Evolutionary conservation across 495 filamentous ascomycete genomes (phyloP).

Genomic region (Copromyces sp.): DNA sequence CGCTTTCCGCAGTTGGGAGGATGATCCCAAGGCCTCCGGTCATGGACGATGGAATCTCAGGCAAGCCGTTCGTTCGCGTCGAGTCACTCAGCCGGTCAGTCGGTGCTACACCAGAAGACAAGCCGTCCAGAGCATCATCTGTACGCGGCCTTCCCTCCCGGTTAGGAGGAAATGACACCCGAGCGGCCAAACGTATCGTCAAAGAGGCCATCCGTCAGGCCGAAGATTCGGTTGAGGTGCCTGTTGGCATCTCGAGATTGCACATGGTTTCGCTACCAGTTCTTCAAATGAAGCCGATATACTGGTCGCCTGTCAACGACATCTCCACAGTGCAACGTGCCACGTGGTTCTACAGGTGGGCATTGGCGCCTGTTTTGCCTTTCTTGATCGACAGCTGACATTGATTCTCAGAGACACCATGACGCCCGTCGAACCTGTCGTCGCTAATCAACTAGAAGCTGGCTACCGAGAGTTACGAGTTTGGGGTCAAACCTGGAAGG

Average conservation of each 20-base stretch:
- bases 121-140: not conserved
- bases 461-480: constrained; percentile 80
- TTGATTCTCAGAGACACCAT: constrained; percentile 58
- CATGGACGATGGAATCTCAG: constrained; percentile 35
- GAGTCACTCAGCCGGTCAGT: constrained; percentile 11
- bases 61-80: constrained; percentile 36
- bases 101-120: constrained; percentile 14
- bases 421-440: constrained; percentile 75
- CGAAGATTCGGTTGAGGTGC: constrained; percentile 40
- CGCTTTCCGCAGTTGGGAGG: not conserved
- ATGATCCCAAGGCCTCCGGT: constrained; percentile 20
- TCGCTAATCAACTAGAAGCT: constrained; percentile 84
- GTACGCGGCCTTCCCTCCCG: not conserved
- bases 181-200: not conserved
- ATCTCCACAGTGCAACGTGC: constrained; percentile 71
- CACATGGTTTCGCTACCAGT: constrained; percentile 48
- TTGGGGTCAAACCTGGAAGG: constrained; percentile 88
- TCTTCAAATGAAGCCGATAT: constrained; percentile 86
- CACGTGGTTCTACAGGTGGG: constrained; percentile 78
- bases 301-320: constrained; percentile 95
- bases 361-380: not conserved
- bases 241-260: constrained; percentile 68
- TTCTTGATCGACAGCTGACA: not conserved
- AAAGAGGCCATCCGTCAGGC: not conserved
- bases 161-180: not conserved